Conservation (phyloP, 192 early-diverging fungal genomes). For the Funneliformis mosseae region DNA sequence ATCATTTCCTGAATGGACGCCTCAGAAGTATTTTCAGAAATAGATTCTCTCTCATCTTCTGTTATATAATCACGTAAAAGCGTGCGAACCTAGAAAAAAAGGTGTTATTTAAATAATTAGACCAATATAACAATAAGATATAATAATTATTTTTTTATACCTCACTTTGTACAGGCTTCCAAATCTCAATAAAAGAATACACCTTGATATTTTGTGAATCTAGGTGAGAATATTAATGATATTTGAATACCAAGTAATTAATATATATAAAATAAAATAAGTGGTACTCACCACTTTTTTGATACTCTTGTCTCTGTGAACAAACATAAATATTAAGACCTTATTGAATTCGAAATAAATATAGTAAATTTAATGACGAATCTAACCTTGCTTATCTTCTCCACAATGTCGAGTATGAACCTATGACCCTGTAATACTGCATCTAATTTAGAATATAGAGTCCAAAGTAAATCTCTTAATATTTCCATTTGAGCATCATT, state of each 20-base stretch:
- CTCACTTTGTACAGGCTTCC: constrained; percentile 46
- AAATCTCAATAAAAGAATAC: constrained; percentile 49
- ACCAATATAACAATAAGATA: background rate
- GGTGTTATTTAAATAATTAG: background rate
- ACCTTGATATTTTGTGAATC: constrained; percentile 31
- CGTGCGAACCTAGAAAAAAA: constrained; percentile 39
- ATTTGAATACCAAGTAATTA: background rate
- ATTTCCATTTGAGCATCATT: constrained; percentile 67
- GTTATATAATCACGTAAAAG: constrained; percentile 52
- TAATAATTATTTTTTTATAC: constrained; percentile 31
- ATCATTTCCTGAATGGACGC: constrained; percentile 39
- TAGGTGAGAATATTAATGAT: background rate
- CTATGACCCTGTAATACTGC: constrained; percentile 75
- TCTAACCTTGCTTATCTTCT: constrained; percentile 39
- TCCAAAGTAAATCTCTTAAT: constrained; percentile 73
- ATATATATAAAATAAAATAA: background rate
- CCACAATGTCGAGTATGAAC: constrained; percentile 65
- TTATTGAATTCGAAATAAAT: background rate
- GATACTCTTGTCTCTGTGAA: constrained; percentile 24
- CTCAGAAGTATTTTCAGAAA: constrained; percentile 28
- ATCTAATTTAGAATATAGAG: constrained; percentile 75
- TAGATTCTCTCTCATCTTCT: constrained; percentile 39
- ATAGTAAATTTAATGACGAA: background rate
- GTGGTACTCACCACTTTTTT: background rate
- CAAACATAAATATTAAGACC: background rate